Evolutionary conservation across 352 stramenopile genomes (phyloP), one percentile per base, ranked within the genome.

Genomic region (Sclerospora graminicola): DNA sequence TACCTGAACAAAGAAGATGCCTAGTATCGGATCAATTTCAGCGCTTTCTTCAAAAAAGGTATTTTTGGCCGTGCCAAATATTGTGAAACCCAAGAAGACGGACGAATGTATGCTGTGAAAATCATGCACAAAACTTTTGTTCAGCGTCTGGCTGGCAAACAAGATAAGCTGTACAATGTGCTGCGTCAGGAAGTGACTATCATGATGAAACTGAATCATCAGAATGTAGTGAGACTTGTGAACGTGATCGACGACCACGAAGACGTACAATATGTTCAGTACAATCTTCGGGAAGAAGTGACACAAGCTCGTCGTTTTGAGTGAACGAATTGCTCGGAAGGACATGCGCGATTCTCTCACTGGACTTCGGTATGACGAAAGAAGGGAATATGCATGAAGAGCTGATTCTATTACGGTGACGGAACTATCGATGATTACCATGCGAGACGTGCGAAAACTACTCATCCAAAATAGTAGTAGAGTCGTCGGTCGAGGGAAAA

Each of bases 181-280:
- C 37, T 92, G 42, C 73, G 78, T 6, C 73, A 82, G 16, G 92
- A 98, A 60, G 93, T 97, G 16, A 86, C 86, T 9, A 97, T 98
- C 48, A 97, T 98, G 92, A 97, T 97, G 63, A 96, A 96, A 46
- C 67, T 98, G 2, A 85, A 81, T 45, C 91, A 98, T 59, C 77
- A 66, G 15, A 95, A 98, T 57, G 85, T 98, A 15, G 81, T 98
- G 35, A 72, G 88, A 37, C 73, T 98, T 13, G 86, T 96, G 21
- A 91, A 97, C 53, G 89, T 97, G 13, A 96, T 98, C 37, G 91
- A 97, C 48, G 89, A 97, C 40, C 85, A 82, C 5, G 57, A 96
- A 97, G 50, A 89, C 97, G 60, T 97, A 97, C 52, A 97, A 55
- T 97, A 96, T 58, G 82, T 94, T 27, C 81, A 96, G 54, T 80